Percentiles rank a stretch among this genome's conserved stretches.
Evolutionary conservation across 2,329 filamentous ascomycete genomes (phyloP).

Genomic region (Coniochaeta sp.): DNA sequence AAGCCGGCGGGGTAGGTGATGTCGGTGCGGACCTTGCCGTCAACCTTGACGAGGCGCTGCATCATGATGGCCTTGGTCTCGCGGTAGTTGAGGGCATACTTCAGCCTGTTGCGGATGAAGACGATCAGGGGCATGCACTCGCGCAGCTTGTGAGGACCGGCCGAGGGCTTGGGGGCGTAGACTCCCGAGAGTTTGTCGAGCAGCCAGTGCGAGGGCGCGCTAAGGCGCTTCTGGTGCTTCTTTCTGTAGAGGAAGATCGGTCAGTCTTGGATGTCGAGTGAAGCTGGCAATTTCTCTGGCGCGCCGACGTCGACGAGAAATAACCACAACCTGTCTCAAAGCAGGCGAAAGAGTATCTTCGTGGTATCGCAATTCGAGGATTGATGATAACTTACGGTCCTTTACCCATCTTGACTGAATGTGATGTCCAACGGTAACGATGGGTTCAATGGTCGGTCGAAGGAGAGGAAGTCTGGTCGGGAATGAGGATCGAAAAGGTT

Average conservation of each 20-base stretch:
- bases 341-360: not conserved
- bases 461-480: slow-evolving; percentile 5
- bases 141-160: slow-evolving; percentile 98
- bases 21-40: slow-evolving; percentile 99
- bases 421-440: slow-evolving; percentile 23
- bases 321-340: not conserved
- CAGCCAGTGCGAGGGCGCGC: slow-evolving; percentile 98
- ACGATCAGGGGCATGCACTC: slow-evolving; percentile 98
- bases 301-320: too few relatives aligned
- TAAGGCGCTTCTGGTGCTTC: slow-evolving; percentile 99
- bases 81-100: slow-evolving; percentile 98
- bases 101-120: slow-evolving; percentile 94
- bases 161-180: slow-evolving; percentile 65
- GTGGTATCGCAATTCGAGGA: slow-evolving; percentile 1
- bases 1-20: slow-evolving; percentile 94
- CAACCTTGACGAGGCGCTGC: slow-evolving; percentile 99
- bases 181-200: slow-evolving; percentile 98
- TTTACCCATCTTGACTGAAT: slow-evolving; percentile 37
- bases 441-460: slow-evolving; percentile 13
- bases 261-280: slow-evolving; percentile 11
- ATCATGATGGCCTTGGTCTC: slow-evolving; percentile 97
- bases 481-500: slow-evolving; percentile 14
- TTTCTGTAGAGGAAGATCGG: slow-evolving; percentile 52
- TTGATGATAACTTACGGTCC: slow-evolving; percentile 44
- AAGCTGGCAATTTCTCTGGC: not conserved